Conservation (phyloP, 2,329 filamentous ascomycete genomes). For the Zymoseptoria pseudotritici region DNA sequence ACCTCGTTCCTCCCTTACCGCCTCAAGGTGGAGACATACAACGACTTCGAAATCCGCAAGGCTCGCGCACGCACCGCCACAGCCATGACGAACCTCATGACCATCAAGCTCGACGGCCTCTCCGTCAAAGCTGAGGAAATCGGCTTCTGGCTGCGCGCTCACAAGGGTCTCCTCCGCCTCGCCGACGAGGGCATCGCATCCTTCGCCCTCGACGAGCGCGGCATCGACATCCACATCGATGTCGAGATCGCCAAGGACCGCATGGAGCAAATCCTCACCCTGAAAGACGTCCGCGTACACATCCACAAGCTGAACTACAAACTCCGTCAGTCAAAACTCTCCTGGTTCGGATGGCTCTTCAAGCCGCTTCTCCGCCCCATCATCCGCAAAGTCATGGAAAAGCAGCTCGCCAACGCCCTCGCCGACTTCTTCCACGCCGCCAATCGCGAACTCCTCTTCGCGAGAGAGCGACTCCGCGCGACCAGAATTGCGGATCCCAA, state of each 20-base stretch:
- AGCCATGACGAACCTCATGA: slow-evolving; percentile 57
- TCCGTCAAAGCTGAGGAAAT: slow-evolving; percentile 79
- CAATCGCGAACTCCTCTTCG: slow-evolving; percentile 81
- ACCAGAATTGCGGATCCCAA: slow-evolving; percentile 74
- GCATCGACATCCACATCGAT: slow-evolving; percentile 79
- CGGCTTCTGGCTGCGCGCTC: slow-evolving; percentile 80
- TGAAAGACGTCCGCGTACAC: slow-evolving; percentile 67
- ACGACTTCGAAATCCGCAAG: slow-evolving; percentile 79
- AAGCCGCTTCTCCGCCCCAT: slow-evolving; percentile 78
- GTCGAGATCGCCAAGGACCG: slow-evolving; percentile 72
- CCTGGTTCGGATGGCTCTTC: slow-evolving; percentile 71
- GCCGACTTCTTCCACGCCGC: slow-evolving; percentile 61
- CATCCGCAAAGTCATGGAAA: slow-evolving; percentile 70
- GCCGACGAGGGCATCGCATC: slow-evolving; percentile 78
- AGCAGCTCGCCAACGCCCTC: slow-evolving; percentile 62
- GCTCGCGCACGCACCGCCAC: slow-evolving; percentile 65
- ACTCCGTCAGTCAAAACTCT: slow-evolving; percentile 66
- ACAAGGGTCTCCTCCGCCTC: slow-evolving; percentile 66
- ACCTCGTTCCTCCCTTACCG: slow-evolving; percentile 85
- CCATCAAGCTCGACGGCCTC: slow-evolving; percentile 72
- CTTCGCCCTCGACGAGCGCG: slow-evolving; percentile 77
- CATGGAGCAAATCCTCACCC: slow-evolving; percentile 71
- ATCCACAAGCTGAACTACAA: slow-evolving; percentile 83
- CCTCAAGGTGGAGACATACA: slow-evolving; percentile 73
- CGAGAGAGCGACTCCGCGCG: slow-evolving; percentile 76